Conservation (phyloP, 1,139 yeast species). For the Geotrichum citri-aurantii region DNA sequence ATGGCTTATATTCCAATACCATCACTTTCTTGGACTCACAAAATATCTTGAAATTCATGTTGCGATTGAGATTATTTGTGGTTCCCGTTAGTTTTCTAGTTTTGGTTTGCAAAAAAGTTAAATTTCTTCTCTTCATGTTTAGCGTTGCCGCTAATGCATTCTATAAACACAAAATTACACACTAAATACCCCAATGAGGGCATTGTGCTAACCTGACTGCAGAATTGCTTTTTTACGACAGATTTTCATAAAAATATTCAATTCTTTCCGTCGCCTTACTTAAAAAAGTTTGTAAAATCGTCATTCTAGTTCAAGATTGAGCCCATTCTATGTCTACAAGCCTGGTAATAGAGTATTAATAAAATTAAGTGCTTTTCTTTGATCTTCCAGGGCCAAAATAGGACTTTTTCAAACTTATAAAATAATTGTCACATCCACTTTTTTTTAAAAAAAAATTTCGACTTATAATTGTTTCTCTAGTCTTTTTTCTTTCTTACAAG, state of each 20-base stretch:
- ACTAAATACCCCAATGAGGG: neutral
- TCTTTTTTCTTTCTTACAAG: neutral
- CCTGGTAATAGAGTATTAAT: neutral
- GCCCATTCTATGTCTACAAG: neutral
- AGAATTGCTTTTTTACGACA: neutral
- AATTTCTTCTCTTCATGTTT: neutral
- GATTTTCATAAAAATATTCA: neutral
- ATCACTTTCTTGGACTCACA: too few species aligned
- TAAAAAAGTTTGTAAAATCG: neutral
- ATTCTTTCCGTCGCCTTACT: neutral
- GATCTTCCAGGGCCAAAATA: neutral
- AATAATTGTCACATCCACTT: neutral
- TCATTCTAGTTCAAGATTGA: neutral
- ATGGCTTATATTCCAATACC: too few species aligned
- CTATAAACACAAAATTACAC: neutral
- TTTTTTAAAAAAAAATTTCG: too few species aligned
- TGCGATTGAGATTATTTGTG: neutral
- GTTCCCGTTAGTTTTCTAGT: neutral
- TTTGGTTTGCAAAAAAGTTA: neutral
- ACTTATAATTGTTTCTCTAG: too few species aligned
- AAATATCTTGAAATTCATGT: too few species aligned
- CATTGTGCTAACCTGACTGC: neutral
- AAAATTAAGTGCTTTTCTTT: too few species aligned
- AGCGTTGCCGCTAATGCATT: neutral
- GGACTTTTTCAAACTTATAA: neutral